These are phyloP conservation scores for Thymus quinquecostatus DNA, from an alignment of 257 asterid genomes.

Conservation along the genomic window DNA sequence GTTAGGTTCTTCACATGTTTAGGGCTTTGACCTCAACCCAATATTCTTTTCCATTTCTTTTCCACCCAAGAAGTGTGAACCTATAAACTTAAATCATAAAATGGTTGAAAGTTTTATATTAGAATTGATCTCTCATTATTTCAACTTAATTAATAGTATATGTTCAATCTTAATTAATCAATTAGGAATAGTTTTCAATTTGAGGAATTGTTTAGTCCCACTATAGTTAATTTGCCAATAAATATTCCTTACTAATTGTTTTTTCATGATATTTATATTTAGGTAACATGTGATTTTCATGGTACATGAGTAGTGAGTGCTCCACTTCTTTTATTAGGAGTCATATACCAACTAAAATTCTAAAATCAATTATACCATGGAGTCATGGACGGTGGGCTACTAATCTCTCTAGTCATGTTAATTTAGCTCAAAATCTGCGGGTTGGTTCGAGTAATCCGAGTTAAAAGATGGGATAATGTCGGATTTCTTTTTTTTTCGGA, in stretches of 20 bases:
- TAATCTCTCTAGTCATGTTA: neutral
- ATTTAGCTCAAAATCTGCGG: too few relatives aligned
- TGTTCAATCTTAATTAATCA: too few relatives aligned
- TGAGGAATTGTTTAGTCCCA: neutral
- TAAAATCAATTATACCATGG: neutral
- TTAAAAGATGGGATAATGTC: too few relatives aligned
- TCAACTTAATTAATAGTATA: too few relatives aligned
- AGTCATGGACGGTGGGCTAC: conserved; percentile 24
- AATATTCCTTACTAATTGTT: too few relatives aligned
- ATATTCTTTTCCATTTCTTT: neutral
- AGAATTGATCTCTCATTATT: too few relatives aligned
- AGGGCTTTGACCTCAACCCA: neutral
- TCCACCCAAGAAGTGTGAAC: conserved; percentile 15
- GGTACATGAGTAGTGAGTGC: conserved; percentile 19
- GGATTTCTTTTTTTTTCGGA: too few relatives aligned
- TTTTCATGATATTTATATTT: too few relatives aligned
- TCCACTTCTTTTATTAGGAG: conserved; percentile 1
- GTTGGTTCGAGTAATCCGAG: too few relatives aligned
- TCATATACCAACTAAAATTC: neutral
- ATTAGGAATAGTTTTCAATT: too few relatives aligned
- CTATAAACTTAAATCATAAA: neutral
- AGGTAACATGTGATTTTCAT: conserved; percentile 24
- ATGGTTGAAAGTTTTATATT: too few relatives aligned
- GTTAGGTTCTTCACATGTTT: conserved; percentile 37
- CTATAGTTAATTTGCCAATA: neutral